Evolutionary conservation across 169 alveolate genomes (phyloP).

Genomic region (Plasmodium vinckei): DNA sequence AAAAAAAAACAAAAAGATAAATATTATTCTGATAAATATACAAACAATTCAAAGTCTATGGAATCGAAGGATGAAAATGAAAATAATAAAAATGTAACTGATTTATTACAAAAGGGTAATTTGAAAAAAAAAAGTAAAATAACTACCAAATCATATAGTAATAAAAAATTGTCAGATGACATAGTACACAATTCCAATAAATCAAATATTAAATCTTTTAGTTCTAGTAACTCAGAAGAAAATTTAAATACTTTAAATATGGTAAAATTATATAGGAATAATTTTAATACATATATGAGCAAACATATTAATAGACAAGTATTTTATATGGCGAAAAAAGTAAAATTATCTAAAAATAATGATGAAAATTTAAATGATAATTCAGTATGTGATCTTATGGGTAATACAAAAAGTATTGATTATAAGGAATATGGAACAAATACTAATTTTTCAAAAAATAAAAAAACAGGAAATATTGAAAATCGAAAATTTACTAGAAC

Average conservation of each 20-base stretch:
- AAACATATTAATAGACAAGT: constrained; percentile 51
- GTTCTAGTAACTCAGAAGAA: constrained; percentile 38
- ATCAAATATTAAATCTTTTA: constrained; percentile 28
- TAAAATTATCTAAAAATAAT: neutral
- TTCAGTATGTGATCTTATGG: neutral
- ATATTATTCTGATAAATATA: neutral
- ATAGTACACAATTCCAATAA: constrained; percentile 12
- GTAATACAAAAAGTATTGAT: neutral
- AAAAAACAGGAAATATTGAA: neutral
- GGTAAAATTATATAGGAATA: constrained; percentile 18
- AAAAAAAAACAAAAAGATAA: constrained; percentile 4
- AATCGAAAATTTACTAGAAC: too few relatives aligned
- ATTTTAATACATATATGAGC: constrained; percentile 47
- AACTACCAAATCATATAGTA: neutral
- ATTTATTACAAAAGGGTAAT: constrained; percentile 3
- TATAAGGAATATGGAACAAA: neutral
- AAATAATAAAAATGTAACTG: neutral
- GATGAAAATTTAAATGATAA: constrained; percentile 39
- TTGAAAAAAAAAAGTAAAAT: neutral
- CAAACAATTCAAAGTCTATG: neutral
- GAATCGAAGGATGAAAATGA: neutral
- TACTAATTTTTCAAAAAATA: too few relatives aligned
- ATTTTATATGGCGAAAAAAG: constrained; percentile 40
- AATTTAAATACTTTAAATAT: constrained; percentile 53
- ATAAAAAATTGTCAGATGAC: neutral